Base-by-base conservation (phyloP, 805 yeast genomes). In the Tetrapisispora pingtungensis region DNA sequence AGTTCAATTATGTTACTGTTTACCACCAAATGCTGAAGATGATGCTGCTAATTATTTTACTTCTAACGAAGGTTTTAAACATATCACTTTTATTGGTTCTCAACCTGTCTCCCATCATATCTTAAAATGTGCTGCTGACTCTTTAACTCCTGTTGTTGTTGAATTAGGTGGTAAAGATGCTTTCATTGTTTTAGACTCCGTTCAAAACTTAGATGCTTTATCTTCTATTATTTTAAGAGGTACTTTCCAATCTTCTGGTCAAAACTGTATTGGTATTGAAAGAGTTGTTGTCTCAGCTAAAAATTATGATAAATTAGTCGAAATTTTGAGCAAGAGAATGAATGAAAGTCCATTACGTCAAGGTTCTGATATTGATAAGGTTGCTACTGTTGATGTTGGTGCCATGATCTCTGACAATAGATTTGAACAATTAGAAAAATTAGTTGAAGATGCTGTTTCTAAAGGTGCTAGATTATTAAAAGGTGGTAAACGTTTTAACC, bases 121-220 rank as follows among this genome's bases (percentile, higher is more conserved):
- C 14, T 81, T 83, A 32, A 73, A 71, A 38, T 84, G 89, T 35
- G 97, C 97, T 2, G 75, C 96, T 37, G 77, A 77, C 47, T 73
- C 84, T n/a, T 69, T 93, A 55, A 90, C 96, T 0, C 99, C 97
- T 0, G 88, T 90, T 36, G 97, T 90, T 19, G 89, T 87, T 10
- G 99, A 93, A 64, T 71, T 93, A 32, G 99, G 99, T 32, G 99
- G 99, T 18, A 93, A 93, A 57, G 99, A 93, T 62, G 83, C 97
- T 0, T 77, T 87, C 18, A 73, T 93, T 42, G 87, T 89, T 3
- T 72, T 93, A 51, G 97, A 90, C 56, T 93, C 86, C 53, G 82
- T 77, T 33, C 27, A 27, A 28, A 78, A 80, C 50, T 51, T 75
- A 35, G 63, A 71, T 8, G 65, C 72, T 4, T 67, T 82, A 35